These are phyloP conservation scores for Vaccinium darrowii DNA, from an alignment of 148 eudicot species.

Conservation along the genomic window DNA sequence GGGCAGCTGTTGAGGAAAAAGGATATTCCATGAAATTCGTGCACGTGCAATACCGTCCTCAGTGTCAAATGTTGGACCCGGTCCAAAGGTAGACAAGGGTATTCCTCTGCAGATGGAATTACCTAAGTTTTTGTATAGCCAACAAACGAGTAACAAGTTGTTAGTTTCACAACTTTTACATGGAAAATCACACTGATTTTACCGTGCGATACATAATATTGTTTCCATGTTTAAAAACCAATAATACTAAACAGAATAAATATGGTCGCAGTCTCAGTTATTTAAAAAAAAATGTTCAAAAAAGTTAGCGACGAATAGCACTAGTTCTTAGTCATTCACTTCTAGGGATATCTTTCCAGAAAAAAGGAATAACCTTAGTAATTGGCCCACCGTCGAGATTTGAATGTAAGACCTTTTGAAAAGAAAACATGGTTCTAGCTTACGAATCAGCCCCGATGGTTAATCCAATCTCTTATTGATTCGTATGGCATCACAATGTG, in stretches of 20 bases:
- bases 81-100: not conserved
- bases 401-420: not conserved
- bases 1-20: conserved; percentile 28
- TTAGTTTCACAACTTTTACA: not conserved
- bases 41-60: conserved; percentile 22
- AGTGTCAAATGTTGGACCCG: conserved; percentile 13
- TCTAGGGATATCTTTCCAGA: not conserved
- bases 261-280: too few relatives aligned
- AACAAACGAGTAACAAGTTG: not conserved
- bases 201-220: too few relatives aligned
- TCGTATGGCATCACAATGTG: too few relatives aligned
- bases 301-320: too few relatives aligned
- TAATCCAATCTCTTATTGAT: too few relatives aligned
- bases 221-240: too few relatives aligned
- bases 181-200: not conserved
- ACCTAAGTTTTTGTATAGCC: conserved; percentile 13
- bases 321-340: too few relatives aligned
- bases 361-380: not conserved
- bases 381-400: not conserved
- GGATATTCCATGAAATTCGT: conserved; percentile 31
- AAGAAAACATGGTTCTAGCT: too few relatives aligned
- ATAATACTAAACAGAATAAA: too few relatives aligned
- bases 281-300: too few relatives aligned
- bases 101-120: conserved; percentile 18
- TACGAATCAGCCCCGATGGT: too few relatives aligned